Conservation (phyloP, 305 asterid genomes). For the Fraxinus ornus region DNA sequence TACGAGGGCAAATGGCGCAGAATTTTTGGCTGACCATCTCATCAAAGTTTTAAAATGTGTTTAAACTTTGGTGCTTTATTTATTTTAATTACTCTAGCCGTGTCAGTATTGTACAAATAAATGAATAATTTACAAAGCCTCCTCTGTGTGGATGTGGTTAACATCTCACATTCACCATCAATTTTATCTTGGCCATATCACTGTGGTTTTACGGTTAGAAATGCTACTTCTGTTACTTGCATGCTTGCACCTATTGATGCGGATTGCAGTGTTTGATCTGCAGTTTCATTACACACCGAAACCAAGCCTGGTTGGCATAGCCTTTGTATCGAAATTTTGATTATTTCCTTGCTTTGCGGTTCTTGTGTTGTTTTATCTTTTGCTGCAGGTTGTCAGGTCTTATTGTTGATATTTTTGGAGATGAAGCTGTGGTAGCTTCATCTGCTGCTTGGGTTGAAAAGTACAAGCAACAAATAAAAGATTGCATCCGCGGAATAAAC, state of each 20-base stretch:
- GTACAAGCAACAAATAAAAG: constrained; percentile 69
- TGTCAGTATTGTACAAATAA: neutral
- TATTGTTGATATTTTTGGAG: constrained; percentile 84
- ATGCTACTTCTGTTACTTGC: neutral
- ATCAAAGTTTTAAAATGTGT: neutral
- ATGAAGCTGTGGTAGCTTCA: constrained; percentile 90
- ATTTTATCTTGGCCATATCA: neutral
- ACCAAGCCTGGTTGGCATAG: neutral
- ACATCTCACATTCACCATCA: neutral
- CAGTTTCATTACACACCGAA: neutral
- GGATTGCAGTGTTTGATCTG: neutral
- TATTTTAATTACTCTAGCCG: neutral
- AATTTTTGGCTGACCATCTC: neutral
- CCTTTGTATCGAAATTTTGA: neutral
- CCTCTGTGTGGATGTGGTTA: neutral
- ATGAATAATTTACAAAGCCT: neutral
- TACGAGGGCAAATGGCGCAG: neutral
- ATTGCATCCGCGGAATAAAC: constrained; percentile 43
- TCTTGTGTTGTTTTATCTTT: neutral
- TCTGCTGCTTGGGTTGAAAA: constrained; percentile 99
- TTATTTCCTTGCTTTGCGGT: neutral
- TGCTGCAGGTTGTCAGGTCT: constrained; percentile 87
- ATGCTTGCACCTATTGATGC: neutral
- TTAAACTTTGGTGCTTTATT: neutral
- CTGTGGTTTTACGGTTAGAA: neutral